phyloP scores from a whole-genome alignment of 495 filamentous ascomycete species.

The Annulohypoxylon bovei region DNA sequence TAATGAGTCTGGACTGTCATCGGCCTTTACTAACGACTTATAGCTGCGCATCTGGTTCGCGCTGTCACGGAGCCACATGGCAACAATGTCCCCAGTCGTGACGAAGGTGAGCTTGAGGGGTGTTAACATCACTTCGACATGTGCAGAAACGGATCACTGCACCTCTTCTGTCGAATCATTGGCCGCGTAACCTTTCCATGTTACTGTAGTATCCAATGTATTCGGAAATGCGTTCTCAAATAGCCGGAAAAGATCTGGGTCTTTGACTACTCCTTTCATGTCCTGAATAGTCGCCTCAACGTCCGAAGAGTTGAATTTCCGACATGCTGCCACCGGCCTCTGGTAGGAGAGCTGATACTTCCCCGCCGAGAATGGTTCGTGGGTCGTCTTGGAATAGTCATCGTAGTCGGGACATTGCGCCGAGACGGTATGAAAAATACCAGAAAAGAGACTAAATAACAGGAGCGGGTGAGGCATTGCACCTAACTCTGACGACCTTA shows the following conservation, averaged over 20 bases:
- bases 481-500: constrained; percentile 13
- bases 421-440: constrained; percentile 17
- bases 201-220: constrained; percentile 74
- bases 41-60: constrained; percentile 75
- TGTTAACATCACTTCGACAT: constrained; percentile 56
- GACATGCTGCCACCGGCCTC: constrained; percentile 65
- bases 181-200: constrained; percentile 66
- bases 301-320: constrained; percentile 66
- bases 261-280: constrained; percentile 60
- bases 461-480: constrained; percentile 34
- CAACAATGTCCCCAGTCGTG: constrained; percentile 72
- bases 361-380: constrained; percentile 58
- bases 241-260: constrained; percentile 72
- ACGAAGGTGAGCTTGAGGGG: constrained; percentile 55
- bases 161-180: constrained; percentile 55
- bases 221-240: constrained; percentile 74
- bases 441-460: constrained; percentile 33
- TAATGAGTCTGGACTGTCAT: constrained; percentile 55
- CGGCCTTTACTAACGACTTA: constrained; percentile 62
- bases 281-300: constrained; percentile 65
- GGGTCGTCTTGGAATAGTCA: constrained; percentile 55
- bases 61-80: constrained; percentile 77
- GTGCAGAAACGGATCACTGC: constrained; percentile 43
- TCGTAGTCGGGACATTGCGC: constrained; percentile 65
- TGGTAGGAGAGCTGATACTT: constrained; percentile 62